Percentiles rank a stretch among this genome's conserved stretches.
Conservation (phyloP, 768 basidiomycete genomes). For the Lactarius deliciosus region DNA sequence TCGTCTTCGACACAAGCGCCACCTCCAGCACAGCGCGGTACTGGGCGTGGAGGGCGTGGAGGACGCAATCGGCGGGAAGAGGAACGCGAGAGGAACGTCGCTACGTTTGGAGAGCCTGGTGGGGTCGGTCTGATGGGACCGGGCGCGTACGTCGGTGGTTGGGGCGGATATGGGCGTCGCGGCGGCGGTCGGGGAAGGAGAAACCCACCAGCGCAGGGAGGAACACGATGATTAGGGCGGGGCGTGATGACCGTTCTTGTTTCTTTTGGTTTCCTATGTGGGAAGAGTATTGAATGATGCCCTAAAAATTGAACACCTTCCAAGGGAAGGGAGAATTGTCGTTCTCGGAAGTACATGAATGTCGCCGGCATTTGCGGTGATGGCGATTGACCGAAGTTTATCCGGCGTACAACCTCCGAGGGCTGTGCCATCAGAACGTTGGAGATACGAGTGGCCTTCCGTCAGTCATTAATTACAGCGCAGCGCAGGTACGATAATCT, state of each 20-base stretch:
- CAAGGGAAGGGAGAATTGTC: background rate
- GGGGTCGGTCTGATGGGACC: constrained; percentile 76
- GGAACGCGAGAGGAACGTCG: constrained; percentile 80
- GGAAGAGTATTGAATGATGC: constrained; percentile 4
- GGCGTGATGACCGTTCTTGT: background rate
- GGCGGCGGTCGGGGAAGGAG: constrained; percentile 46
- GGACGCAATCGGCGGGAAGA: constrained; percentile 77
- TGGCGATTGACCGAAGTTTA: background rate
- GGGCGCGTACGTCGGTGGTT: constrained; percentile 75
- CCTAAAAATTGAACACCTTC: constrained; percentile 9
- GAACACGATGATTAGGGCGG: constrained; percentile 20
- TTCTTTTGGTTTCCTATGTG: background rate
- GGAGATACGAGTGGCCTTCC: background rate
- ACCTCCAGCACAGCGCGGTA: constrained; percentile 40
- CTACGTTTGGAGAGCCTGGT: constrained; percentile 85
- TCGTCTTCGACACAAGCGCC: constrained; percentile 47
- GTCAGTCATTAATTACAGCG: background rate
- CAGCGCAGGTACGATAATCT: background rate
- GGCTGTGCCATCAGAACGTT: background rate
- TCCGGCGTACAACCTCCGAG: background rate
- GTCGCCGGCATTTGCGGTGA: background rate
- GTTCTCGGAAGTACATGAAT: background rate
- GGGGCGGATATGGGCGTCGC: constrained; percentile 65
- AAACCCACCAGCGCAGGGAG: constrained; percentile 30
- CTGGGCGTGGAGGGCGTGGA: constrained; percentile 47